These are phyloP conservation scores for Salix viminalis DNA, from an alignment of 345 rosid species.

Conservation along the genomic window DNA sequence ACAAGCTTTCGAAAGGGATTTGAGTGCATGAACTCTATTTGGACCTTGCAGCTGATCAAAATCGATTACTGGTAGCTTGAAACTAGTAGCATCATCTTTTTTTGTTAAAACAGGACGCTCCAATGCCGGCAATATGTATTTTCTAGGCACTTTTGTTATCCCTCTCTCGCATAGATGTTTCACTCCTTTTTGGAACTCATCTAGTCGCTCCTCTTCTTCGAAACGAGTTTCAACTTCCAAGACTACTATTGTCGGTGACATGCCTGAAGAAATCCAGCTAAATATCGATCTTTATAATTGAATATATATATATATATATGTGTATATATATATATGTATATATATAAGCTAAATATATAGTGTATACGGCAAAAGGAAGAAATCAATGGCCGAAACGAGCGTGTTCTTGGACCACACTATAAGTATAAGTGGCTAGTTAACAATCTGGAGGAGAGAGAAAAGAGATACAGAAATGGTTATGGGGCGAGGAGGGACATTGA, in stretches of 20 bases:
- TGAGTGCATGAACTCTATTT: slow-evolving; percentile 18
- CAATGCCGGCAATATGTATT: slow-evolving; percentile 27
- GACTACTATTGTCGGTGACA: slow-evolving; percentile 19
- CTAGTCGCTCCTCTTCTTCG: slow-evolving; percentile 4
- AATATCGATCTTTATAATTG: neutral
- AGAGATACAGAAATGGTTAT: neutral
- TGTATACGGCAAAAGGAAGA: neutral
- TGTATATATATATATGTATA: too few relatives aligned
- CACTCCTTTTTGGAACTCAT: slow-evolving; percentile 36
- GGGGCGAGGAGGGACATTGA: neutral
- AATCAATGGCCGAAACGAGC: neutral
- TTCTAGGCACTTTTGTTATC: slow-evolving; percentile 23
- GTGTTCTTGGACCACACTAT: neutral
- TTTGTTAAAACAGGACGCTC: slow-evolving; percentile 22
- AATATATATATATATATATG: too few relatives aligned
- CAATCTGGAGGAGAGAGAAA: neutral
- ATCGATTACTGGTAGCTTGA: slow-evolving; percentile 33
- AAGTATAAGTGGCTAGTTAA: neutral
- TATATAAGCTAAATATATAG: too few relatives aligned
- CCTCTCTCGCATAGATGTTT: slow-evolving; percentile 26
- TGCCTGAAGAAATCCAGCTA: neutral
- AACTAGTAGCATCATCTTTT: neutral
- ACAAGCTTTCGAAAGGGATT: slow-evolving; percentile 32
- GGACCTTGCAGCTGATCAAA: slow-evolving; percentile 27
- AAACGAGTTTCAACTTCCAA: neutral